Evolutionary conservation across 2,329 filamentous ascomycete genomes (phyloP).

Genomic region (Cladosporium colombiae): DNA sequence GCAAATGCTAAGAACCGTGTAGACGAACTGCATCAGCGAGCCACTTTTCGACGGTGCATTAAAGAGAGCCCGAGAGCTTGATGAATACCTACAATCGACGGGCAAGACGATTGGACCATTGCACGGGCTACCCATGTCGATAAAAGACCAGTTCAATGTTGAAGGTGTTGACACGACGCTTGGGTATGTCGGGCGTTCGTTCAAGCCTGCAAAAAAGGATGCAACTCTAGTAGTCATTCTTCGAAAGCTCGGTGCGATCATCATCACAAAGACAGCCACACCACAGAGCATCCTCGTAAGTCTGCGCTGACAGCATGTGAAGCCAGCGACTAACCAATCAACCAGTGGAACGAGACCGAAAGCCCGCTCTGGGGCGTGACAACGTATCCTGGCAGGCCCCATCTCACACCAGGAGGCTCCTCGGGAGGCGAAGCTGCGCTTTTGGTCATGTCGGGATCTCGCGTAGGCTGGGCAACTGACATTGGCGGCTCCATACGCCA

Average conservation of each 20-base stretch:
- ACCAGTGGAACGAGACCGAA: slow-evolving; percentile 55
- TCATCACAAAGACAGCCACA: slow-evolving; percentile 56
- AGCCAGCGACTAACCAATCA: slow-evolving; percentile 21
- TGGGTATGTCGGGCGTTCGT: slow-evolving; percentile 54
- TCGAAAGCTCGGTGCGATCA: slow-evolving; percentile 51
- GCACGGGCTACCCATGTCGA: slow-evolving; percentile 43
- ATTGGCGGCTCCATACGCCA: slow-evolving; percentile 56
- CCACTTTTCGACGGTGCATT: slow-evolving; percentile 59
- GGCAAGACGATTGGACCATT: slow-evolving; percentile 41
- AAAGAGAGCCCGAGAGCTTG: slow-evolving; percentile 49
- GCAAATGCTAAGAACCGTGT: not conserved
- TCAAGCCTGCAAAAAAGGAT: slow-evolving; percentile 52
- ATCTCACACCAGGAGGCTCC: slow-evolving; percentile 54
- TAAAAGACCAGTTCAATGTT: slow-evolving; percentile 61
- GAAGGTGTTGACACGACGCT: slow-evolving; percentile 53
- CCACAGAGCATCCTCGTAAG: slow-evolving; percentile 27
- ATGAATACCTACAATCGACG: slow-evolving; percentile 51
- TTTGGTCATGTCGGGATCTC: slow-evolving; percentile 32
- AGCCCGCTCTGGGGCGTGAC: slow-evolving; percentile 52
- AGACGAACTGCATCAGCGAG: slow-evolving; percentile 36
- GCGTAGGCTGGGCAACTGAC: slow-evolving; percentile 54
- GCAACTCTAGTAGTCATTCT: slow-evolving; percentile 53
- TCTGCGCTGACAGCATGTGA: slow-evolving; percentile 33
- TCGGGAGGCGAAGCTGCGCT: slow-evolving; percentile 60
- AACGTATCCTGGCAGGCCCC: slow-evolving; percentile 42